Conservation (phyloP, 305 asterid genomes). For the Withania somnifera region DNA sequence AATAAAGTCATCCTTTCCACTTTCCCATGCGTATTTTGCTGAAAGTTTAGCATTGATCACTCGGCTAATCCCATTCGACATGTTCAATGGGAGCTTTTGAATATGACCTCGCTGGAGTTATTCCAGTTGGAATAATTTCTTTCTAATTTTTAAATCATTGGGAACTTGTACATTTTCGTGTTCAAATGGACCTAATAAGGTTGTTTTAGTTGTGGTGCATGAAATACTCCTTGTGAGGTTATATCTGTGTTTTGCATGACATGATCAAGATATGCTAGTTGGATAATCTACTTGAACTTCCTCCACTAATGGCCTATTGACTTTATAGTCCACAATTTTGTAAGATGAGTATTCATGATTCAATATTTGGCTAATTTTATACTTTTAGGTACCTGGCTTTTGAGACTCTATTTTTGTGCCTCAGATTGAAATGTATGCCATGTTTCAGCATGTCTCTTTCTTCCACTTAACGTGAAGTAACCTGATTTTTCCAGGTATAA, state of each 20-base stretch:
- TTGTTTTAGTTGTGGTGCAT: neutral
- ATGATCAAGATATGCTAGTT: neutral
- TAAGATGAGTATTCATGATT: neutral
- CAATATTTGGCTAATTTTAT: neutral
- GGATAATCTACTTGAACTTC: neutral
- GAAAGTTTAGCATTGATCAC: too few relatives aligned
- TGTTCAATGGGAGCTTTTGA: too few relatives aligned
- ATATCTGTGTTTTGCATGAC: neutral
- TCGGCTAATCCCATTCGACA: too few relatives aligned
- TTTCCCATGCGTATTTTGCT: too few relatives aligned
- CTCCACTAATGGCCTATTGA: neutral
- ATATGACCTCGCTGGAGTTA: neutral
- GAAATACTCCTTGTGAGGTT: neutral
- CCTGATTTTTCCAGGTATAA: slow-evolving; percentile 35
- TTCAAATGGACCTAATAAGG: neutral
- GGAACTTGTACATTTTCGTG: neutral
- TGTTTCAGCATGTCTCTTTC: neutral
- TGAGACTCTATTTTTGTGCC: neutral
- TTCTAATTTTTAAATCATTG: neutral
- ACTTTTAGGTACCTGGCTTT: neutral
- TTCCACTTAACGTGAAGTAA: neutral
- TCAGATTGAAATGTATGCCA: neutral
- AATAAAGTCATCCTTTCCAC: too few relatives aligned
- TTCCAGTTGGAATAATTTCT: neutral
- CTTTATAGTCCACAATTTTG: neutral